phyloP scores from a whole-genome alignment of 257 asterid genomes.

The Thymus mandschuricus region DNA sequence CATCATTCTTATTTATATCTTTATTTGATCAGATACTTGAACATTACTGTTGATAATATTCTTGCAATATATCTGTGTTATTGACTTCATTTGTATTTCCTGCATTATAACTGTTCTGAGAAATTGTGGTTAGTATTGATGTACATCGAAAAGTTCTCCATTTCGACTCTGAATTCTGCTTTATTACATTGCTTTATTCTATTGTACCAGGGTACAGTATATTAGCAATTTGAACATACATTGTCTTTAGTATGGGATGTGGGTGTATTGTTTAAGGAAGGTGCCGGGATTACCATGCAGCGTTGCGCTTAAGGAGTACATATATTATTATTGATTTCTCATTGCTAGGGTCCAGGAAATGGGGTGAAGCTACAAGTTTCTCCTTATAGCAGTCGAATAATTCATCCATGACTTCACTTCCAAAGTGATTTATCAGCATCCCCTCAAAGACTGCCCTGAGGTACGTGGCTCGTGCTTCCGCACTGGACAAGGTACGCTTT shows the following conservation, averaged over 20 bases:
- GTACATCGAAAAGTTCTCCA: conserved; percentile 4
- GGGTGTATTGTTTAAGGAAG: background rate
- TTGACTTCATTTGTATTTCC: conserved; percentile 19
- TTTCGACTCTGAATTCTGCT: conserved; percentile 8
- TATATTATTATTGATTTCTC: conserved; percentile 42
- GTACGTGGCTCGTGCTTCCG: conserved; percentile 32
- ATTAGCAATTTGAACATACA: too few relatives aligned
- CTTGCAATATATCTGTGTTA: conserved; percentile 26
- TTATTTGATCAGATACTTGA: background rate
- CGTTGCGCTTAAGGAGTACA: conserved; percentile 43
- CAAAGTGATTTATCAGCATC: conserved; percentile 45
- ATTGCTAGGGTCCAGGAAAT: conserved; percentile 40
- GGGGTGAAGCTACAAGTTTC: conserved; percentile 38
- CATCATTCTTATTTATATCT: background rate
- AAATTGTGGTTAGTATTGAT: conserved; percentile 14
- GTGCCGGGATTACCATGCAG: conserved; percentile 6
- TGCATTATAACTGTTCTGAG: conserved; percentile 24
- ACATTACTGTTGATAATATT: conserved; percentile 15
- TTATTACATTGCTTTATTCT: too few relatives aligned
- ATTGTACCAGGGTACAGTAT: too few relatives aligned
- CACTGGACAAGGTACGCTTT: conserved; percentile 33
- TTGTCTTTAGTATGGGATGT: too few relatives aligned
- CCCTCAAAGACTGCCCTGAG: conserved; percentile 47
- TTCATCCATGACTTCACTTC: conserved; percentile 49
- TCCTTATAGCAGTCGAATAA: conserved; percentile 36